Evolutionary conservation across 179 eudicot species (phyloP).

Genomic region (Spinacia oleracea): DNA sequence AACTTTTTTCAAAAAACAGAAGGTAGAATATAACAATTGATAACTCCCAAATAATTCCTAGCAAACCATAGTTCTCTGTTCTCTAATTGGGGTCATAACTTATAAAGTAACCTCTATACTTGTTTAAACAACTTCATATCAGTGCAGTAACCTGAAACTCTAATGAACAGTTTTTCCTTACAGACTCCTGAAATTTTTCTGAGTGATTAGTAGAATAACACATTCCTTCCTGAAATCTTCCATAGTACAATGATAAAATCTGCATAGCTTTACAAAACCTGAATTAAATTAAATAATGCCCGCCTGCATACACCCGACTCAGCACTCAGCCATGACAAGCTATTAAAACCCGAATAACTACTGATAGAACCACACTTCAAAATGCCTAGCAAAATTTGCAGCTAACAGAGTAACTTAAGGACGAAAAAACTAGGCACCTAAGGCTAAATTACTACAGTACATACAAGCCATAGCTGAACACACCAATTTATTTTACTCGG

Average conservation of each 20-base stretch:
- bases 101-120: too few species aligned
- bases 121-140: not conserved
- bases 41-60: too few species aligned
- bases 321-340: not conserved
- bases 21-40: too few species aligned
- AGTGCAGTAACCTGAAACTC: not conserved
- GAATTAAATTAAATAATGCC: not conserved
- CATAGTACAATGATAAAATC: slow-evolving; percentile 11
- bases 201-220: not conserved
- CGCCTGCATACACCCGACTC: not conserved
- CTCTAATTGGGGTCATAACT: too few species aligned
- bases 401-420: not conserved
- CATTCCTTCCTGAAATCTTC: not conserved
- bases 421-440: slow-evolving; percentile 8
- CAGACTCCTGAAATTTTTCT: not conserved
- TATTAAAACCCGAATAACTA: not conserved
- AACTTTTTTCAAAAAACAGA: too few species aligned
- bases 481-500: not conserved
- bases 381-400: slow-evolving; percentile 6
- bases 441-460: slow-evolving; percentile 5
- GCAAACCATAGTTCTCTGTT: too few species aligned
- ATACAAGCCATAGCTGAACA: slow-evolving; percentile 1
- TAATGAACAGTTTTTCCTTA: not conserved
- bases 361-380: not conserved
- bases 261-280: slow-evolving; percentile 3